phyloP scores from a whole-genome alignment of 148 eudicot genomes.

The Rhododendron henanense region DNA sequence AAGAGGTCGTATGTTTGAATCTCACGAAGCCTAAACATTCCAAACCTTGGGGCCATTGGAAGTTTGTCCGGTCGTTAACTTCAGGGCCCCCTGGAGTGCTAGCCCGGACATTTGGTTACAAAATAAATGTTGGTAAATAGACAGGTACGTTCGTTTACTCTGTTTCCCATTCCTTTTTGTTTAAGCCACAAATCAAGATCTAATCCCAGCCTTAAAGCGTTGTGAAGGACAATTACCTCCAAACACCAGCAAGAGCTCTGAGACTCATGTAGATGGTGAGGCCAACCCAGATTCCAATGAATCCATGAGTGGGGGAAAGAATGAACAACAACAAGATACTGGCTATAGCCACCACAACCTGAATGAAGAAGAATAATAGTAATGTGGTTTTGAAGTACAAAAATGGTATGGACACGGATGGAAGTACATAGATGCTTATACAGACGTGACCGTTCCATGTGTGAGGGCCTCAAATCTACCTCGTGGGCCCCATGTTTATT shows the following conservation, averaged over 20 bases:
- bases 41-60: not conserved
- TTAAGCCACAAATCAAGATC: not conserved
- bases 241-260: conserved; percentile 71
- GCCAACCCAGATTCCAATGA: conserved; percentile 74
- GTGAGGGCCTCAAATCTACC: not conserved
- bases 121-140: not conserved
- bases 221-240: conserved; percentile 47
- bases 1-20: no score
- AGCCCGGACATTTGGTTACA: not conserved
- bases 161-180: not conserved
- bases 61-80: not conserved
- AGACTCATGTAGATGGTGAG: conserved; percentile 78
- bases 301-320: conserved; percentile 53
- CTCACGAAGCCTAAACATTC: not conserved
- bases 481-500: no score
- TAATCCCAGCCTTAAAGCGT: not conserved
- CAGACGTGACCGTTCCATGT: not conserved
- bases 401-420: not conserved
- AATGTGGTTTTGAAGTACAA: not conserved
- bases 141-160: not conserved
- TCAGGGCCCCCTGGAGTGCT: not conserved
- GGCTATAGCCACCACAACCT: conserved; percentile 64
- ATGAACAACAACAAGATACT: conserved; percentile 53
- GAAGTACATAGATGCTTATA: not conserved
- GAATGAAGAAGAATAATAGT: not conserved